Evolutionary conservation across 176 grass and related monocot species (phyloP), one percentile per base, ranked within the genome.

Genomic region (Tillandsia fasciculata): DNA sequence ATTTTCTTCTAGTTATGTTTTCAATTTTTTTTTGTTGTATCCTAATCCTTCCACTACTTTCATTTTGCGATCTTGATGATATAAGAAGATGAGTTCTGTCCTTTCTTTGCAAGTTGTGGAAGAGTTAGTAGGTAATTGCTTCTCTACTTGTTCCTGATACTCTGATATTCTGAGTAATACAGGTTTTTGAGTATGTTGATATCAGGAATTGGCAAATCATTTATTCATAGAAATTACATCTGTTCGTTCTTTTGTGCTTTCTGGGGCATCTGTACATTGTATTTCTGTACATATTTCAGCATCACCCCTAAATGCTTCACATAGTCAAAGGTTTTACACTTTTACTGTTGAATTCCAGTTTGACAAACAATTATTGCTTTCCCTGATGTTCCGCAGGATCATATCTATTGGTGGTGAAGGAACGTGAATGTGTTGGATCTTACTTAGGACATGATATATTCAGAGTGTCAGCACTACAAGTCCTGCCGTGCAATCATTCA

Each of bases 391-490:
- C 56, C n/a, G 65, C 76, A 85, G 83, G 94, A 18, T 85, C 89
- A 52, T 99, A 99, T 85, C 68, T 99, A 73, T 67, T 99, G 61
- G 84, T 93, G 66, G 74, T 99, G 77, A 90, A 82, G 12, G 82
- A 86, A 27, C 80, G 84, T 83, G 87, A 93, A 75, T 84, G 83
- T 82, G 86, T 93, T 76, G 94, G 94, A 68, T 85, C 84, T 77
- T 90, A 93, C 77, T 56, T 90, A 80, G 89, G 86, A 13, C 86
- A 99, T 61, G 73, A 87, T 77, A 70, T 99, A 83, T 99, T 84
- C 70, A 90, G 86, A 90, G 87, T 99, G 66, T 87, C 87, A 72
- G 85, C 83, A 64, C 78, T 99, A 48, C 88, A 86, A 85, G 76
- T 93, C 74, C 90, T 99, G 28, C 82, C 82, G 27, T 99, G 87